Conservation (phyloP, 257 asterid genomes). For the Capsicum baccatum region DNA sequence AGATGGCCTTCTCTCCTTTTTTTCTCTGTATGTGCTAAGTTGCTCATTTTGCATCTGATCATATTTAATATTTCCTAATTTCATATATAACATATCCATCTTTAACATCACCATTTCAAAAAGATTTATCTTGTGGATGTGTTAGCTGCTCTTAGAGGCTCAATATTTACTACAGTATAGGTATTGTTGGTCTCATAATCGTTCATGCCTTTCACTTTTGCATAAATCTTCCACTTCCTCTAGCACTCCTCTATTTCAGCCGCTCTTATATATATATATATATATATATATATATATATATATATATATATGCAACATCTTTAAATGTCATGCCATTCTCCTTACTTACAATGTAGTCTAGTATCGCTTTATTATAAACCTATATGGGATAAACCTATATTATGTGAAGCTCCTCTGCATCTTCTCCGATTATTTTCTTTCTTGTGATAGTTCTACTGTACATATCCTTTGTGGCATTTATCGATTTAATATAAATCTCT, state of each 20-base stretch:
- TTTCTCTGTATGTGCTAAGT: not conserved
- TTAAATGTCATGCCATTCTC: not conserved
- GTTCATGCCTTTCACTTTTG: not conserved
- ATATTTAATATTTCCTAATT: not conserved
- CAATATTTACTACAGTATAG: not conserved
- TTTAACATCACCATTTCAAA: not conserved
- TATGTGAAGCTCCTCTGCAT: not conserved
- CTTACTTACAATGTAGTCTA: not conserved
- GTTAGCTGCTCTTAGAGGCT: not conserved
- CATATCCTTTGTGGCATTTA: slow-evolving; percentile 3
- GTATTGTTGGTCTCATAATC: not conserved
- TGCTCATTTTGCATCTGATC: not conserved
- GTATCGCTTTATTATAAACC: no score
- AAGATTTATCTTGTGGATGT: not conserved
- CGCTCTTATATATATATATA: not conserved
- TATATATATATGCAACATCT: not conserved
- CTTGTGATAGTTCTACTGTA: not conserved
- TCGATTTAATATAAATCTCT: not conserved
- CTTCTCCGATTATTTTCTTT: not conserved
- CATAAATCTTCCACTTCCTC: not conserved
- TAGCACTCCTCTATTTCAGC: not conserved
- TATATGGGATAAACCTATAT: not conserved
- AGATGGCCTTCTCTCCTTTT: not conserved
- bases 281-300: not conserved
- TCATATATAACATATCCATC: not conserved